Evolutionary conservation across 2,329 filamentous ascomycete species (phyloP).

Genomic region (Colletotrichum plurivorum): DNA sequence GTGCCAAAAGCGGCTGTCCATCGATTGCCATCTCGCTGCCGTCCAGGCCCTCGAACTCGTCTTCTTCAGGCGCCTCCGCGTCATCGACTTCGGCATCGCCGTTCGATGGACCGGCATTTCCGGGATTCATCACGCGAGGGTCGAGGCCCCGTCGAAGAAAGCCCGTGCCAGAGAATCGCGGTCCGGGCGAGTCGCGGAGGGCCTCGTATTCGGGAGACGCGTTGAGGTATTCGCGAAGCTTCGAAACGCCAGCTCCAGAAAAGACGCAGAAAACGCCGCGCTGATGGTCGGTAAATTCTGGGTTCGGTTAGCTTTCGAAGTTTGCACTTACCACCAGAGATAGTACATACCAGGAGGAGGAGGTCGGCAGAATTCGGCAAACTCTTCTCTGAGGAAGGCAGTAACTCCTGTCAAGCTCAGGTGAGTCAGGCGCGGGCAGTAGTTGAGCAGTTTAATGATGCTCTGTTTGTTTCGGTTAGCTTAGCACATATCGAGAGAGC

Average conservation of each 20-base stretch:
- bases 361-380: conserved; percentile 87
- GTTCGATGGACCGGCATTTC: conserved; percentile 40
- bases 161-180: conserved; percentile 35
- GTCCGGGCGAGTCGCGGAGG: conserved; percentile 51
- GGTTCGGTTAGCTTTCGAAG: conserved; percentile 44
- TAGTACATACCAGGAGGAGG: conserved; percentile 77
- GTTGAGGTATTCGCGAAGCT: conserved; percentile 85
- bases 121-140: conserved; percentile 38
- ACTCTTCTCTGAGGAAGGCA: conserved; percentile 88
- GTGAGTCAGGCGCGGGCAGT: conserved; percentile 93
- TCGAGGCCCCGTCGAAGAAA: conserved; percentile 11
- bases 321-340: neutral
- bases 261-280: conserved; percentile 98
- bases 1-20: conserved; percentile 39
- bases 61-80: conserved; percentile 56
- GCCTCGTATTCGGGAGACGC: conserved; percentile 62
- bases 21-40: conserved; percentile 56
- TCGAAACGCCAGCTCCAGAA: conserved; percentile 85
- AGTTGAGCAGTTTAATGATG: conserved; percentile 89
- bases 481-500: neutral
- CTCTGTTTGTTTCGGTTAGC: conserved; percentile 68
- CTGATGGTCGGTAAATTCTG: conserved; percentile 96
- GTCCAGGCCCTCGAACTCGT: conserved; percentile 59
- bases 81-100: conserved; percentile 57
- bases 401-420: conserved; percentile 94